Base-by-base conservation (phyloP, 75 land plant species). In the Pseudotsuga menziesii region DNA sequence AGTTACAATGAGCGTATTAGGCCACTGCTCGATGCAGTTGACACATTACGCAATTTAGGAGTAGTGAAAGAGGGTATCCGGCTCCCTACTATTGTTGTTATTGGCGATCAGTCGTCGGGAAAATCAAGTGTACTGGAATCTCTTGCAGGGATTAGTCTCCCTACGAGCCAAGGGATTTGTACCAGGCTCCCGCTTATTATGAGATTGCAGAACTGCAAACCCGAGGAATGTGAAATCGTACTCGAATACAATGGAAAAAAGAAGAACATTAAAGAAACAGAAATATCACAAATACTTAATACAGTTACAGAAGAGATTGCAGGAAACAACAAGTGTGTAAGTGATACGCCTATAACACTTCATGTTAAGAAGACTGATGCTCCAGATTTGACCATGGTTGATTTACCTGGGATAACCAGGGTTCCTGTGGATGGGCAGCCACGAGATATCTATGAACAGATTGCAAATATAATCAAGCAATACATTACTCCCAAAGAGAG, bases 71-170 rank as follows among this genome's bases (percentile, higher is more conserved):
- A 88, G 58, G 91, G 91, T 62, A 88, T 90, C 36, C 86, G 84
- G 61, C 74, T 90, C 3, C 92, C 92, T 3, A 88, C 88, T 48
- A 90, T 88, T 63, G 92, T 90, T 20, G 88, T 90, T 23, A 86
- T 90, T 19, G 92, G 92, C 22, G 90, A 90, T 62, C 91, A 90
- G 61, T 86, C 91, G 3, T 79, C 83, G 14, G 92, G 92, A 17
- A 90, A 90, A 76, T 86, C 88, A 20, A 80, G 83, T 56, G 88
- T 90, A 11, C 88, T 90, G 26, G 92, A 90, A 75, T 90, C 92
- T 0, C 85, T 89, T n/a, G 90, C 89, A 22, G 79, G 83, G 0
- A 80, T 90, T 75, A 83, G 63, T 55, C 82, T 90, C 0, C 91
- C 92, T 2, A 72, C 82, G 41, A 85, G 92, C 1, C 86, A 88